Base-by-base conservation (phyloP, 1,284 basidiomycete species). In the Papiliotrema flavescens region DNA sequence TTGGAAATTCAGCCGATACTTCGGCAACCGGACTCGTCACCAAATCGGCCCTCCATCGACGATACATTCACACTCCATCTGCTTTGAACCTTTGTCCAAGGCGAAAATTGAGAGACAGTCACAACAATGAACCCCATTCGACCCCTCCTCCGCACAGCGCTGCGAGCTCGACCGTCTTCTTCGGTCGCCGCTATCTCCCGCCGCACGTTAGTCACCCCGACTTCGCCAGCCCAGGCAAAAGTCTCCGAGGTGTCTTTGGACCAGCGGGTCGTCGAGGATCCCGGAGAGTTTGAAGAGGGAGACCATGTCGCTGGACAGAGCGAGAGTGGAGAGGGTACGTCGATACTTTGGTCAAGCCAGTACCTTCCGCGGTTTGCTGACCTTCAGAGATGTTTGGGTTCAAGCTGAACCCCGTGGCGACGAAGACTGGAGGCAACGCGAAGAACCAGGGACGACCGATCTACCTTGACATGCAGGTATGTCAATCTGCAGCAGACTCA, bases 381-480 rank as follows among this genome's bases (percentile, higher is more conserved):
- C 52, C 46, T 23, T 6, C 50, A 70, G 90, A 92, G 70, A 89
- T 91, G 87, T 83, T 91, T 55, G 90, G 90, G 7, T 94, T 94
- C 77, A 91, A 90, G 75, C 79, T 94, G 20, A 86, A 87, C 64
- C 79, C 68, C 1, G 65, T 84, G 47, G 82, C 84, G 35, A 81
- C 79, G 55, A 73, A 72, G 48, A 83, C 84, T 44, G 88, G 88
- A 67, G 83, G 80, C 36, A 80, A 81, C 19, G 66, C 83, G 47
- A 80, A 81, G 56, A 82, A 82, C 54, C 86, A 86, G 74, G 82
- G 83, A 45, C 82, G 91, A 46, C 92, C 93, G 22, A 95, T 97
- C 64, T 97, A 97, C 77, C 83, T 97, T 46, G 93, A 97, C 77
- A 89, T 93, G 87, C 91, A 94, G 83, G 90, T 87, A 55, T 51